Base-by-base conservation (phyloP, 495 filamentous ascomycete species). In the Aspergillus kassunensis region DNA sequence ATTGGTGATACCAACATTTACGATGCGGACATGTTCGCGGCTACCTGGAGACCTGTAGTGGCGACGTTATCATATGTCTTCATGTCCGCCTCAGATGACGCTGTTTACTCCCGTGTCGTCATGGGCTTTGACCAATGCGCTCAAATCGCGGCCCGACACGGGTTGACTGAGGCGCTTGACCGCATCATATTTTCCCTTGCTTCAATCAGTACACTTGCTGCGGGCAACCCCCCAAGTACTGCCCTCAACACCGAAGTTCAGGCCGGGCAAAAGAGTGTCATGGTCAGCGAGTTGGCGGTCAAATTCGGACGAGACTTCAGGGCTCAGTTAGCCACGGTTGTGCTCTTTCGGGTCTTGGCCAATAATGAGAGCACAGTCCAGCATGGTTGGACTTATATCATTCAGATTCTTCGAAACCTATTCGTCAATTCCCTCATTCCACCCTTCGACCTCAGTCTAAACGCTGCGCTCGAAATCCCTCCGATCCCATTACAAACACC, bases 271-370 rank as follows among this genome's bases (percentile, higher is more conserved):
- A 91, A 88, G 66, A 96, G 86, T 58, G 90, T 99, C 23, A 99
- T 99, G 93, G 93, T 99, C 59, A 97, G 93, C 65, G 92, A 99
- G 75, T 78, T 96, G 48, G 93, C 93, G 46, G 93, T 99, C 56
- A 91, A 91, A 63, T 96, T 99, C 71, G 93, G 93, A 20, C 78
- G 92, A 51, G 92, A 99, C 61, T 90, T 91, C 65, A 86, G 90
- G 61, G 92, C 91, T 27, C 91, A 97, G 66, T 70, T 97, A 49
- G 95, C 95, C 20, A 95, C 90, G 34, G 83, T 97, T 44, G 90
- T 97, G 27, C 72, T 99, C 37, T 99, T 97, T 76, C 81, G 89
- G 33, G 87, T 99, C 34, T 80, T 97, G 35, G 81, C 80, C 44
- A 87, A 87, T 20, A 95, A 90, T 56, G 92, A 97, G 70, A 69